A percentile compares a stretch with the other conserved stretches of the same genome.
These are phyloP conservation scores for Cryphonectria naterciae DNA, from an alignment of 2,329 filamentous ascomycete species.

Conservation along the genomic window DNA sequence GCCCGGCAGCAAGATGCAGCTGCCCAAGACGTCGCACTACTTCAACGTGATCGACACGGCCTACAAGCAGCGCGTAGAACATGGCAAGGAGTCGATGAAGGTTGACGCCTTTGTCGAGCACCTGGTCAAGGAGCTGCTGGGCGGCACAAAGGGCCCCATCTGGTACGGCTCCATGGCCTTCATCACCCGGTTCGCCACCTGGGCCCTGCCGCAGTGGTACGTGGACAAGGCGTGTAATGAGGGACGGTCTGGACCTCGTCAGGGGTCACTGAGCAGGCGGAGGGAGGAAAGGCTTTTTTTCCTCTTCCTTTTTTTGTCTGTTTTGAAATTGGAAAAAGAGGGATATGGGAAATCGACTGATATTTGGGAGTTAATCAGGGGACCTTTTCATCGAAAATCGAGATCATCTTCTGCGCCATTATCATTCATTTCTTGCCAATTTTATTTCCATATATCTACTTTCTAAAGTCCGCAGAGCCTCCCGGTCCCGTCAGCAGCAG, in stretches of 20 bases:
- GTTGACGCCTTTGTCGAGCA: not conserved
- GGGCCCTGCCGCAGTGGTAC: not conserved
- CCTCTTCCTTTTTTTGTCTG: no score
- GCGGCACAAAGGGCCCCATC: not conserved
- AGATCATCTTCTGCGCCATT: no score
- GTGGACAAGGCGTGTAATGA: not conserved
- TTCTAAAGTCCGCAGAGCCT: no score
- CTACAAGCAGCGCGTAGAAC: constrained; percentile 11
- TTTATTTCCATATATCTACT: no score
- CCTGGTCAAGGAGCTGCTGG: not conserved
- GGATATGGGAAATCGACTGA: no score
- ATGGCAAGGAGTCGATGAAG: not conserved
- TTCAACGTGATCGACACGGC: constrained; percentile 1
- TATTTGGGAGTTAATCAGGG: no score
- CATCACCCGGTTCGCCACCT: not conserved
- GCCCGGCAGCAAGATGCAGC: constrained; percentile 8
- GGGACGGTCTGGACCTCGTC: not conserved
- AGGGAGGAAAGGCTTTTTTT: no score
- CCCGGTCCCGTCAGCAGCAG: no score
- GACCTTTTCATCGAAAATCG: no score
- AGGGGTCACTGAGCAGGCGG: not conserved
- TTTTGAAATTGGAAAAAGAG: no score
- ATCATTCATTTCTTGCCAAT: no score
- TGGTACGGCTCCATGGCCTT: not conserved
- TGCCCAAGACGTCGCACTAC: constrained; percentile 17